Conservation (phyloP, 768 basidiomycete genomes). For the Rhizopogon vulgaris region DNA sequence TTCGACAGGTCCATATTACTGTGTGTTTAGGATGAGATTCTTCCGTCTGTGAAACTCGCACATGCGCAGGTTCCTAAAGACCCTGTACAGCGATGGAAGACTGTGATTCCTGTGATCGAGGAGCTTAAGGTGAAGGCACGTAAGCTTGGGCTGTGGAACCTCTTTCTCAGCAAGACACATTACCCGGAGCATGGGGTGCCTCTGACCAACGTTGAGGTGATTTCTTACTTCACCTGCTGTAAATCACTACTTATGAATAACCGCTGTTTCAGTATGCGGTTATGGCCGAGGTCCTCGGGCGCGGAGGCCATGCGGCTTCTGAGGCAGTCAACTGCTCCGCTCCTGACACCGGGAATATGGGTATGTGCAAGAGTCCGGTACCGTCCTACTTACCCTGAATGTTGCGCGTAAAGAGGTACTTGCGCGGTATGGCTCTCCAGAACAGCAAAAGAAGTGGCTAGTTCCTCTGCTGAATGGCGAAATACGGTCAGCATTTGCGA, state of each 20-base stretch:
- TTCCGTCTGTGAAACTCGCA: slow-evolving; percentile 72
- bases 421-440: slow-evolving; percentile 86
- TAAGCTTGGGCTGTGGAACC: slow-evolving; percentile 90
- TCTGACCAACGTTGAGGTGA: slow-evolving; percentile 85
- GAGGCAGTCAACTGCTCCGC: slow-evolving; percentile 92
- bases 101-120: slow-evolving; percentile 71
- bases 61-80: slow-evolving; percentile 79
- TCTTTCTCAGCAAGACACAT: slow-evolving; percentile 92
- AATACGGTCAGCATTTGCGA: slow-evolving; percentile 91
- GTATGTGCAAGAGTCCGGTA: slow-evolving; percentile 34
- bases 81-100: slow-evolving; percentile 74
- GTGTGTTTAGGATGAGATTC: slow-evolving; percentile 68
- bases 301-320: slow-evolving; percentile 74
- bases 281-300: slow-evolving; percentile 93
- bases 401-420: slow-evolving; percentile 69
- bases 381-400: background rate
- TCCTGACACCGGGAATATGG: slow-evolving; percentile 98
- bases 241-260: background rate
- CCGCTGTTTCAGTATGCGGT: slow-evolving; percentile 70
- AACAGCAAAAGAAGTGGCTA: slow-evolving; percentile 90
- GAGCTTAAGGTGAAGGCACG: slow-evolving; percentile 86
- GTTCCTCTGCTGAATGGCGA: slow-evolving; percentile 84
- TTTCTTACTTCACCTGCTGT: background rate
- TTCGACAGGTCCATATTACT: background rate
- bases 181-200: slow-evolving; percentile 87